Evolutionary conservation across 192 early-diverging fungal species (phyloP).

Genomic region (Mortierella hygrophila): DNA sequence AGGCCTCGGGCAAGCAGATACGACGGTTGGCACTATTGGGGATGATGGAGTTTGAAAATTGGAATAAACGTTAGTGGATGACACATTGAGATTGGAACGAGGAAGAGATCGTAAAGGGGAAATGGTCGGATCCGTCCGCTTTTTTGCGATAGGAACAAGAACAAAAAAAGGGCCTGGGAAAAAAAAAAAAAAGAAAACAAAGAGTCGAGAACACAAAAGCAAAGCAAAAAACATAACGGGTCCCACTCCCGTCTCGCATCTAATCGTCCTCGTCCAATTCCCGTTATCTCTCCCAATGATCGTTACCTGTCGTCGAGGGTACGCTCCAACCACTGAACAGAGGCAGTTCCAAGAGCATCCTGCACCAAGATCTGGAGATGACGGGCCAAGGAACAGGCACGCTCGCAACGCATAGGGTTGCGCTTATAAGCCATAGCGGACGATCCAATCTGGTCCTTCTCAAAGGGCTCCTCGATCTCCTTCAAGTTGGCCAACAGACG

Average conservation of each 20-base stretch:
- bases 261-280: not conserved
- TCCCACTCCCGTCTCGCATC: not conserved
- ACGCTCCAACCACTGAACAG: slow-evolving; percentile 97
- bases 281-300: not conserved
- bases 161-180: not conserved
- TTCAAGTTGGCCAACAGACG: slow-evolving; percentile 96
- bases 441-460: slow-evolving; percentile 98
- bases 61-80: slow-evolving; percentile 6
- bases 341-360: slow-evolving; percentile 90
- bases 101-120: not conserved
- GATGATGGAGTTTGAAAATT: slow-evolving; percentile 8
- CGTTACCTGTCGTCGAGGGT: slow-evolving; percentile 92
- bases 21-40: slow-evolving; percentile 87
- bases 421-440: slow-evolving; percentile 99
- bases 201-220: not conserved
- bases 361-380: slow-evolving; percentile 93
- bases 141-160: too few species aligned
- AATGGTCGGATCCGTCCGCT: not conserved
- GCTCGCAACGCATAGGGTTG: slow-evolving; percentile 99
- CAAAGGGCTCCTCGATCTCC: slow-evolving; percentile 99
- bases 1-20: slow-evolving; percentile 96
- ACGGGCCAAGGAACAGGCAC: slow-evolving; percentile 94
- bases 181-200: slow-evolving; percentile 4
- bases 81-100: not conserved
- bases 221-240: not conserved